Percentiles rank a stretch among this genome's conserved stretches.
Evolutionary conservation across 2,329 filamentous ascomycete species (phyloP).

Genomic region (Tolypocladium paradoxum): DNA sequence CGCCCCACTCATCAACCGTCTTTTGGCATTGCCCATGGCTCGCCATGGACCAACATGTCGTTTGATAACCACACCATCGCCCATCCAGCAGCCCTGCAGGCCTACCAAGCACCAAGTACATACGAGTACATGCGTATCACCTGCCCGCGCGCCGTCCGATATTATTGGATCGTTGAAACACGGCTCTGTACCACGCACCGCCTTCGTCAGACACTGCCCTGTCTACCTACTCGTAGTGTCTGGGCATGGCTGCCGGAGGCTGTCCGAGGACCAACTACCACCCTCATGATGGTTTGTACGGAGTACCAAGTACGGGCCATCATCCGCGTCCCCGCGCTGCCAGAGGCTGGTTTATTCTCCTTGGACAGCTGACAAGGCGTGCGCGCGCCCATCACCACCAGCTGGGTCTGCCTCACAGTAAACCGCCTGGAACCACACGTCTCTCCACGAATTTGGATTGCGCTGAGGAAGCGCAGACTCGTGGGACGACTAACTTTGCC

Average conservation of each 20-base stretch:
- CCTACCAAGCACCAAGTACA: neutral
- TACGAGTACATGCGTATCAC: neutral
- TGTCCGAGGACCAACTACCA: too few species aligned
- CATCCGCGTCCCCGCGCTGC: neutral
- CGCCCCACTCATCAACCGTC: too few species aligned
- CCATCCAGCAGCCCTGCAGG: neutral
- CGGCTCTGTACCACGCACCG: neutral
- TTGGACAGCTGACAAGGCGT: too few species aligned
- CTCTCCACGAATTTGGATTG: neutral
- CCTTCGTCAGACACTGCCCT: neutral
- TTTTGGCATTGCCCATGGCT: neutral
- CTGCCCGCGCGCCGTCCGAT: neutral
- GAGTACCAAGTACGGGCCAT: too few species aligned
- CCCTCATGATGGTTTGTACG: too few species aligned
- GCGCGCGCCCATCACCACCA: too few species aligned
- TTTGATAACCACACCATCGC: neutral
- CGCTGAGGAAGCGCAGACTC: neutral
- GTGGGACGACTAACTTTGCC: neutral
- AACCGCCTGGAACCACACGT: neutral
- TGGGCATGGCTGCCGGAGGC: neutral
- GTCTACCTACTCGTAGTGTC: too few species aligned
- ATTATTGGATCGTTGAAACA: neutral
- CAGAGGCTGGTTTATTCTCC: too few species aligned
- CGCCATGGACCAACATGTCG: neutral
- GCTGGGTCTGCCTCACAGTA: too few species aligned